phyloP scores from a whole-genome alignment of 2,329 filamentous ascomycete genomes.

The Colletotrichum agaves region DNA sequence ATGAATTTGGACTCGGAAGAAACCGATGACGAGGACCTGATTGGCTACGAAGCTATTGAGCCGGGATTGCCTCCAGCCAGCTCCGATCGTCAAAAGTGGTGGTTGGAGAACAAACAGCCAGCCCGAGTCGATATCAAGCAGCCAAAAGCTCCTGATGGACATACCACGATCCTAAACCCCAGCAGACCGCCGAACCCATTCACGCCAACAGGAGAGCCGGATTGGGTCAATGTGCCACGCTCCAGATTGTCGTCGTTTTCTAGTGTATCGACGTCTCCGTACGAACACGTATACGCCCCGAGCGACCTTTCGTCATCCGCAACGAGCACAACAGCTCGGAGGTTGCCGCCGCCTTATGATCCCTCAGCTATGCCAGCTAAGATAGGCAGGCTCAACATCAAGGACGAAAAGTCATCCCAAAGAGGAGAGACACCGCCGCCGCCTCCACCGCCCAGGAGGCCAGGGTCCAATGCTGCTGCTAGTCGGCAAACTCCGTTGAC shows the following conservation, averaged over 20 bases:
- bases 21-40: conserved; percentile 81
- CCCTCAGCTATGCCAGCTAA: conserved; percentile 57
- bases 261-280: conserved; percentile 68
- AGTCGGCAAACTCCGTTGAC: conserved; percentile 27
- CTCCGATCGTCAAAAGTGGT: conserved; percentile 77
- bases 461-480: conserved; percentile 25
- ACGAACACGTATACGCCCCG: conserved; percentile 66
- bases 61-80: conserved; percentile 77
- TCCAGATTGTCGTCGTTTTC: conserved; percentile 64
- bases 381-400: conserved; percentile 55
- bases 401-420: conserved; percentile 50
- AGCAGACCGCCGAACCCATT: conserved; percentile 86
- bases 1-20: conserved; percentile 66
- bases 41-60: conserved; percentile 85
- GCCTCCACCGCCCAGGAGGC: conserved; percentile 58
- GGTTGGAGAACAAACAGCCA: conserved; percentile 76
- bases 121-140: conserved; percentile 78
- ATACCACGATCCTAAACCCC: conserved; percentile 75
- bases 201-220: conserved; percentile 75
- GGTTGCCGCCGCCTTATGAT: conserved; percentile 63
- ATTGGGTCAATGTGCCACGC: conserved; percentile 80
- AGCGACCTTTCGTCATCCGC: conserved; percentile 57
- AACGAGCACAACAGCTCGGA: conserved; percentile 58
- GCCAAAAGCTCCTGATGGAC: conserved; percentile 62
- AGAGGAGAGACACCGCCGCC: conserved; percentile 55